Base-by-base conservation (phyloP, 805 yeast species). In the Lipomyces orientalis region DNA sequence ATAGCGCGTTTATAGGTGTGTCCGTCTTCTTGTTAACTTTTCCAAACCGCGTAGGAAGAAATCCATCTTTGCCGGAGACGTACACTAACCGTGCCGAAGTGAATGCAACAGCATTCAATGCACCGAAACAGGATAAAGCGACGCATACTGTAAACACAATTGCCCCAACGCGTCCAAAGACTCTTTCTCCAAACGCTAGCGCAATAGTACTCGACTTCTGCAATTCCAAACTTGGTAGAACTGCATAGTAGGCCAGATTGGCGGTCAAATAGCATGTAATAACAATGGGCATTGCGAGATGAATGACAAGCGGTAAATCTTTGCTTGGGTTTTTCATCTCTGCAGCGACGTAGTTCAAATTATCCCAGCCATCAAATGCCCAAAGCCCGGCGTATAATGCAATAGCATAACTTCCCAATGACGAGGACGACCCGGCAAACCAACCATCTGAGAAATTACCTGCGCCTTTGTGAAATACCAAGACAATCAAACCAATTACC, bases 181-280 rank as follows among this genome's bases (percentile, higher is more conserved):
- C 73, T 39, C 69, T 67, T 2, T 71, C 62, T 34, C 79, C 80
- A 51, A 81, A 73, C 5, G 77, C 71, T 46, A 80, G 65, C 4
- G 81, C 81, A 2, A 81, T 80, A 0, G 81, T 77, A 14, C 77
- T 73, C 2, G 81, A 73, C 2, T 69, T 60, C 29, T 74, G 73
- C 12, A 80, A 69, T 55, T 83, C 87, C 5, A 87, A 89, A 68
- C 84, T 83, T 65, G 93, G 90, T 54, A 93, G 91, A 59, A 91
- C 94, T 3, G 92, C 93, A 76, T 87, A 80, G 71, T 81, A 81
- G 5, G 81, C 76, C 16, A 76, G 31, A 64, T 80, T 81, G 16
- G 80, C 79, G 22, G 76, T 64, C 25, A 79, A 37, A 68, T 81
- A 81, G 33, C 77, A 75, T 7, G 72, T 19, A 29, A 79, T 78